These are phyloP conservation scores for Fusarium lyarnte DNA, from an alignment of 2,329 filamentous ascomycete genomes.

Conservation along the genomic window DNA sequence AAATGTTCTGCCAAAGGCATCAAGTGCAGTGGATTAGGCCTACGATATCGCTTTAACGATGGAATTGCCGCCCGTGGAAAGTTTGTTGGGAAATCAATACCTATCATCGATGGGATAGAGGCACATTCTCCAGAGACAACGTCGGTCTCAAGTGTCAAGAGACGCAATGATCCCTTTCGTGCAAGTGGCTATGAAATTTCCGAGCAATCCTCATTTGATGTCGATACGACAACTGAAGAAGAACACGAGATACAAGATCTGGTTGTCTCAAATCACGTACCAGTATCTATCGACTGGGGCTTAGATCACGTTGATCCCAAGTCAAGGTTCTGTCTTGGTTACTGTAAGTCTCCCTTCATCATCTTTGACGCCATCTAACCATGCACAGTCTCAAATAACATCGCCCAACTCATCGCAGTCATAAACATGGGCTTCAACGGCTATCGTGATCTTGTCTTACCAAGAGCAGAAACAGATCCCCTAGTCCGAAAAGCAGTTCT, in stretches of 20 bases:
- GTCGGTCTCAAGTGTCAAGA: neutral
- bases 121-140: neutral
- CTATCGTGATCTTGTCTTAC: constrained; percentile 31
- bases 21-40: constrained; percentile 31
- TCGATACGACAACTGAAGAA: neutral
- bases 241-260: neutral
- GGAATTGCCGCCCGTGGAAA: constrained; percentile 36
- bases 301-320: constrained; percentile 32
- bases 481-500: constrained; percentile 33
- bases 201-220: fast-evolving
- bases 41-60: constrained; percentile 39
- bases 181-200: constrained; percentile 4
- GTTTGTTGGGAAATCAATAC: constrained; percentile 32
- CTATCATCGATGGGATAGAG: neutral
- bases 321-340: constrained; percentile 34
- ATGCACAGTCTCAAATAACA: constrained; percentile 27
- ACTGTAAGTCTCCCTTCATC: neutral
- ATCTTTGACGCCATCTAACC: neutral
- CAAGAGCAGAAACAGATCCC: constrained; percentile 33
- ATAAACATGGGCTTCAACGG: constrained; percentile 41
- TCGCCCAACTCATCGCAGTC: constrained; percentile 36
- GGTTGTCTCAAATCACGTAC: neutral
- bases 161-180: neutral
- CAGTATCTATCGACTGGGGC: neutral
- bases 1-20: constrained; percentile 35